These are phyloP conservation scores for Xylaria hypoxylon DNA, from an alignment of 2,329 filamentous ascomycete genomes.

Conservation along the genomic window DNA sequence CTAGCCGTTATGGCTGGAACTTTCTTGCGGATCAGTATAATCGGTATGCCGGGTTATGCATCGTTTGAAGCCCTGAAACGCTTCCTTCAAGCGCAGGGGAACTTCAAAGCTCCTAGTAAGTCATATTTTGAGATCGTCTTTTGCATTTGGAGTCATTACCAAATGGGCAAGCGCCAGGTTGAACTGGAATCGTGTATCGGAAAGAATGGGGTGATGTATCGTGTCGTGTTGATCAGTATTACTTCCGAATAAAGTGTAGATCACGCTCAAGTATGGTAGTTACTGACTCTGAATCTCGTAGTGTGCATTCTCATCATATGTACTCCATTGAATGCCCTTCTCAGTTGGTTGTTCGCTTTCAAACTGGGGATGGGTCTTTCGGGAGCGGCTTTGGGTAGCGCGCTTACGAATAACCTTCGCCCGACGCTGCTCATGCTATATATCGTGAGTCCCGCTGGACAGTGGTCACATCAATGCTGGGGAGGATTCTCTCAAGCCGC, in stretches of 20 bases:
- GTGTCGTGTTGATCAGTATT: background rate
- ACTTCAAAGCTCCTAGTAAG: slow-evolving; percentile 60
- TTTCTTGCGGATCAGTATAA: slow-evolving; percentile 61
- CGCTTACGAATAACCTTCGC: slow-evolving; percentile 61
- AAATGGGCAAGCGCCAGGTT: background rate
- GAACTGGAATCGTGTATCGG: too few species aligned
- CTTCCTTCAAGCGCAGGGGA: slow-evolving; percentile 66
- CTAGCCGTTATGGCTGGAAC: slow-evolving; percentile 61
- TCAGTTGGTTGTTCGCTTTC: slow-evolving; percentile 63
- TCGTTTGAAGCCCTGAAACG: slow-evolving; percentile 66
- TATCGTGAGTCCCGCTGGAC: slow-evolving; percentile 55
- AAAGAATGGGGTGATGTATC: too few species aligned
- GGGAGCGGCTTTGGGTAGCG: slow-evolving; percentile 63
- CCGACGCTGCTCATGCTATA: slow-evolving; percentile 61
- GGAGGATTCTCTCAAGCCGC: slow-evolving; percentile 54
- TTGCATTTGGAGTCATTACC: background rate
- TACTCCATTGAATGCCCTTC: slow-evolving; percentile 60
- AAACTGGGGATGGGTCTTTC: slow-evolving; percentile 58
- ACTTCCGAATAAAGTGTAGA: background rate
- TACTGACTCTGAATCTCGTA: slow-evolving; percentile 16
- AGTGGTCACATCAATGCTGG: slow-evolving; percentile 59
- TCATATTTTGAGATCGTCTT: background rate
- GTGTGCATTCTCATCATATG: slow-evolving; percentile 60
- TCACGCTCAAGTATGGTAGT: background rate
- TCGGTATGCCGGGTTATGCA: slow-evolving; percentile 65